These are phyloP conservation scores for Fusarium drepaniforme DNA, from an alignment of 2,329 filamentous ascomycete species.

Conservation along the genomic window DNA sequence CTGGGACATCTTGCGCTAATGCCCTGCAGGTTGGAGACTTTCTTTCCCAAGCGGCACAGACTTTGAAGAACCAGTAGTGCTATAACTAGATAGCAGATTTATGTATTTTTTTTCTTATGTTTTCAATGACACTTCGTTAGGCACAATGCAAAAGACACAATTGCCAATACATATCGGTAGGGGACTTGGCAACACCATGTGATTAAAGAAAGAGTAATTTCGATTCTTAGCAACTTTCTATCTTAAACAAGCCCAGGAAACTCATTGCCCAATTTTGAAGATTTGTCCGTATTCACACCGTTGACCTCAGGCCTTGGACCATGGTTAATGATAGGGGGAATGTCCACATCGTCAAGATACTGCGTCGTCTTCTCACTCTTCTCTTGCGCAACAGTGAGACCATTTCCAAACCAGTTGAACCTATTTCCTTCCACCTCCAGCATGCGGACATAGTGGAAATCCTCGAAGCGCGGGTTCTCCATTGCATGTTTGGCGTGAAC, in stretches of 20 bases:
- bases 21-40: background rate
- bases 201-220: background rate
- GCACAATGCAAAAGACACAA: background rate
- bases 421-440: background rate
- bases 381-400: background rate
- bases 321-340: background rate
- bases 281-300: background rate
- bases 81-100: background rate
- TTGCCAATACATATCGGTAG: background rate
- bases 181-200: background rate
- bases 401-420: background rate
- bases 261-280: background rate
- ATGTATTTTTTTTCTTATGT: no score
- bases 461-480: slow-evolving; percentile 1
- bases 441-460: background rate
- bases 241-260: background rate
- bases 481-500: background rate
- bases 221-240: rapidly evolving
- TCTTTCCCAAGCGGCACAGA: background rate
- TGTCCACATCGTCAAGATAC: background rate
- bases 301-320: background rate
- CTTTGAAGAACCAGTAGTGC: background rate
- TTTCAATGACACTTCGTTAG: no score
- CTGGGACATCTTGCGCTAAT: background rate
- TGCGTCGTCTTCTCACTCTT: background rate